phyloP scores from a whole-genome alignment of 148 eudicot species.

The Dianthus caryophyllus region DNA sequence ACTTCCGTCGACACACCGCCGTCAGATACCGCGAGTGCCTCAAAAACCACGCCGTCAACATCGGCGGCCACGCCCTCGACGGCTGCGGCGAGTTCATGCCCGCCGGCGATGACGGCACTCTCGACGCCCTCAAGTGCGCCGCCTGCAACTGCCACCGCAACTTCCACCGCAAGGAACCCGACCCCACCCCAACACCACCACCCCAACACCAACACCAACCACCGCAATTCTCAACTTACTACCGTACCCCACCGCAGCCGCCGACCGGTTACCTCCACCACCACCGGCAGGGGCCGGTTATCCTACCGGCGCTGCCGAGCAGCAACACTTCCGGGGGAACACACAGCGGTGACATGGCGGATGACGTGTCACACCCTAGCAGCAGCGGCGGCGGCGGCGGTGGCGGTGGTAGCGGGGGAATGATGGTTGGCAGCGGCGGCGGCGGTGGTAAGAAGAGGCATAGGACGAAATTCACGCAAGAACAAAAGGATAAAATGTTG shows the following conservation, averaged over 20 bases:
- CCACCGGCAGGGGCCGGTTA: constrained; percentile 20
- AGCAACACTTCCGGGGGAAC: constrained; percentile 29
- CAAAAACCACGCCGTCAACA: constrained; percentile 57
- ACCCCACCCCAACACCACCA: not conserved
- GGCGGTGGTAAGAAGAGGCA: constrained; percentile 35
- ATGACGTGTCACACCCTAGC: constrained; percentile 49
- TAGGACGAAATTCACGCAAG: constrained; percentile 38
- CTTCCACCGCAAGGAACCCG: constrained; percentile 56
- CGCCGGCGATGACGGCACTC: constrained; percentile 53
- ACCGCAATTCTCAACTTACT: constrained; percentile 30
- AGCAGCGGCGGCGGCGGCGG: constrained; percentile 42
- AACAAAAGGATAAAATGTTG: constrained; percentile 54
- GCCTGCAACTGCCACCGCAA: constrained; percentile 80
- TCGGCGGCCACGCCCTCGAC: constrained; percentile 65
- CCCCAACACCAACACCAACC: not conserved
- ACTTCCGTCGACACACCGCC: constrained; percentile 19
- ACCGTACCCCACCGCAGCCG: constrained; percentile 25
- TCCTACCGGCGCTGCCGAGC: constrained; percentile 34
- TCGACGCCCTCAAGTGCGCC: constrained; percentile 59
- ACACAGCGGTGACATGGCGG: constrained; percentile 38
- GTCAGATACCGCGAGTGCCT: constrained; percentile 54
- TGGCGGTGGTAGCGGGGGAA: too few relatives aligned
- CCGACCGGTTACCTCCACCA: constrained; percentile 41
- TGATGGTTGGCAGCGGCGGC: constrained; percentile 34
- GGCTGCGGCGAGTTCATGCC: constrained; percentile 76